Evolutionary conservation across 768 basidiomycete species (phyloP).

Genomic region (Suillus subaureus): DNA sequence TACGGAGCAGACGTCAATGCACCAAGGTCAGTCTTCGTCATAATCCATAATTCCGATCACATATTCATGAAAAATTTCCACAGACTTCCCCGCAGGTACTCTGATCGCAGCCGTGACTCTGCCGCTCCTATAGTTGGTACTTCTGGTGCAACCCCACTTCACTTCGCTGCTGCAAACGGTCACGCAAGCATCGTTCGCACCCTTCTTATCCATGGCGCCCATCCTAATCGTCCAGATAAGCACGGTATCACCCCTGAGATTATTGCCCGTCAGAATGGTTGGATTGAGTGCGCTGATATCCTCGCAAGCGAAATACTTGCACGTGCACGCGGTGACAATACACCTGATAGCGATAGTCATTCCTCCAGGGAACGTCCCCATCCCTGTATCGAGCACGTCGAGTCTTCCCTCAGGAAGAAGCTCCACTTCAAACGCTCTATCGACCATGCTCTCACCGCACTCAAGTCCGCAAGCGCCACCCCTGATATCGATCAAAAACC

Average conservation of each 20-base stretch:
- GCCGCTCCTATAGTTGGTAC: slow-evolving; percentile 75
- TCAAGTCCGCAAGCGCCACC: slow-evolving; percentile 37
- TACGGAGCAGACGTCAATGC: slow-evolving; percentile 98
- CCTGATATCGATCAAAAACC: slow-evolving; percentile 30
- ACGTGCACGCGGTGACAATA: slow-evolving; percentile 47
- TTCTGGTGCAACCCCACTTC: slow-evolving; percentile 92
- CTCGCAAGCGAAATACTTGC: slow-evolving; percentile 67
- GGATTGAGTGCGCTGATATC: slow-evolving; percentile 74
- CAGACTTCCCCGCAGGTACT: slow-evolving; percentile 76
- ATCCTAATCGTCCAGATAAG: slow-evolving; percentile 83
- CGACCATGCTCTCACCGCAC: slow-evolving; percentile 66
- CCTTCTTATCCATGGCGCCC: slow-evolving; percentile 84
- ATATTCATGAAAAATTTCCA: slow-evolving; percentile 11
- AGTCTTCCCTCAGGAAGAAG: slow-evolving; percentile 42
- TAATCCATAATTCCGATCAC: background rate
- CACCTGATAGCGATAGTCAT: slow-evolving; percentile 21
- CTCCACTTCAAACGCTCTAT: slow-evolving; percentile 78
- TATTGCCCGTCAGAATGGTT: slow-evolving; percentile 80
- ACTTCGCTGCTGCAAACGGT: slow-evolving; percentile 96
- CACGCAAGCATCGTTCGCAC: slow-evolving; percentile 77
- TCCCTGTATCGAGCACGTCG: slow-evolving; percentile 33
- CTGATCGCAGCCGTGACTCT: slow-evolving; percentile 65
- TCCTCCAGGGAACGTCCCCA: slow-evolving; percentile 23
- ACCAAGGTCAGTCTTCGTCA: slow-evolving; percentile 59
- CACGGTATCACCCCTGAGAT: slow-evolving; percentile 87